Conservation (phyloP, 805 yeast species). For the Starmerella powellii region DNA sequence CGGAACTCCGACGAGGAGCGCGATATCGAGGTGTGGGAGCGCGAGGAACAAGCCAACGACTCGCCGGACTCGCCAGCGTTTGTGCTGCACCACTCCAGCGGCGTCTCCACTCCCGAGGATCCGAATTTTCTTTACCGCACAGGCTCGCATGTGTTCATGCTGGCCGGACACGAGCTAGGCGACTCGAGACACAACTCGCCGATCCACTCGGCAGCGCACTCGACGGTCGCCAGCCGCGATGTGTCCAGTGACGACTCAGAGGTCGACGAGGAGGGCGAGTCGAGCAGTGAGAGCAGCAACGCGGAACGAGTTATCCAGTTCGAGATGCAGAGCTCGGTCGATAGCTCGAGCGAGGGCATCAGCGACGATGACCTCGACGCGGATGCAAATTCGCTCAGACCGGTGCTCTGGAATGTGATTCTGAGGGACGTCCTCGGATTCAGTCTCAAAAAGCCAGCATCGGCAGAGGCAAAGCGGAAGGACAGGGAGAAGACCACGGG, state of each 20-base stretch:
- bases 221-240: constrained; percentile 1
- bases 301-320: too few species aligned
- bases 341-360: not conserved
- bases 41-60: too few species aligned
- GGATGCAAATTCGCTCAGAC: constrained; percentile 1
- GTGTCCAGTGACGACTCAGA: not conserved
- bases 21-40: too few species aligned
- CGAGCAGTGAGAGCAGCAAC: not conserved
- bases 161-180: constrained; percentile 10
- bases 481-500: constrained; percentile 7
- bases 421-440: constrained; percentile 4
- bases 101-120: constrained; percentile 3
- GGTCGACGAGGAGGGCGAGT: not conserved
- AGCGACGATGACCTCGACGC: not conserved
- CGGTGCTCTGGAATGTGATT: not conserved
- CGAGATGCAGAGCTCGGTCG: not conserved
- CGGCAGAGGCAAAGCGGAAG: constrained; percentile 6
- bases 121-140: constrained; percentile 14
- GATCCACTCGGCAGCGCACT: not conserved
- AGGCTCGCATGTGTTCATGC: constrained; percentile 11
- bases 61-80: not conserved
- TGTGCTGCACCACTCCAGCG: not conserved
- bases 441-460: constrained; percentile 2
- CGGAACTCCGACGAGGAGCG: too few species aligned
- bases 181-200: constrained; percentile 1